Conservation (phyloP, 2,329 filamentous ascomycete species). For the Penicillium sp. region DNA sequence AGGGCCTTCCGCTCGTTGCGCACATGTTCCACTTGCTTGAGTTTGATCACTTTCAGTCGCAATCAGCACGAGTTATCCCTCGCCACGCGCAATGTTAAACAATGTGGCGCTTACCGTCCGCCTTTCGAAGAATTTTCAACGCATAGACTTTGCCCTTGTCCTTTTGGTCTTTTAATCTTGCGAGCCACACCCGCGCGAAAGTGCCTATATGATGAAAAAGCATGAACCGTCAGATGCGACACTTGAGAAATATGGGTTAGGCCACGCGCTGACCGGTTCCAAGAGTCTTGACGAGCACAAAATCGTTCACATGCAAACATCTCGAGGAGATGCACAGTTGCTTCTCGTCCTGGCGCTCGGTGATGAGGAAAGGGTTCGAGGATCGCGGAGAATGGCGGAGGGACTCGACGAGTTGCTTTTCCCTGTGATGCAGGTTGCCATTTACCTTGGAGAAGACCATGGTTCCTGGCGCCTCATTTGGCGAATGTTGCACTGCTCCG, state of each 20-base stretch:
- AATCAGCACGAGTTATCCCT: slow-evolving; percentile 10
- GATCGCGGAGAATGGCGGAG: slow-evolving; percentile 29
- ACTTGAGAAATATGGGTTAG: neutral
- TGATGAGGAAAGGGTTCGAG: slow-evolving; percentile 38
- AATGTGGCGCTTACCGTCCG: slow-evolving; percentile 40
- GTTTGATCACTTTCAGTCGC: slow-evolving; percentile 47
- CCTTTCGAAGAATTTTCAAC: slow-evolving; percentile 51
- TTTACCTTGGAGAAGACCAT: slow-evolving; percentile 16
- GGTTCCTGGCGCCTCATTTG: slow-evolving; percentile 28
- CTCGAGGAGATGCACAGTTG: slow-evolving; percentile 38
- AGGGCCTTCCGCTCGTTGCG: slow-evolving; percentile 65
- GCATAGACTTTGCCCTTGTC: slow-evolving; percentile 46
- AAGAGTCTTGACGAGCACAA: slow-evolving; percentile 48
- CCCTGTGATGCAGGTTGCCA: slow-evolving; percentile 27
- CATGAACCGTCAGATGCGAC: neutral
- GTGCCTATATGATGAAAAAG: slow-evolving; percentile 40
- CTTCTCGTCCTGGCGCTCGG: slow-evolving; percentile 38
- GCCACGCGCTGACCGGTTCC: slow-evolving; percentile 44
- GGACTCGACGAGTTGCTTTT: slow-evolving; percentile 31
- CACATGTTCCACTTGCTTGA: slow-evolving; percentile 68
- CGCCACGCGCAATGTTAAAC: slow-evolving; percentile 1
- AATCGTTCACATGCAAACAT: slow-evolving; percentile 43
- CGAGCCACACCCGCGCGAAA: slow-evolving; percentile 52
- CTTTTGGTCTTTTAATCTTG: slow-evolving; percentile 40
- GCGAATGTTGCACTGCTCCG: slow-evolving; percentile 37